phyloP scores from a whole-genome alignment of 768 basidiomycete species.

The Boletus pseudo-olivaceus region DNA sequence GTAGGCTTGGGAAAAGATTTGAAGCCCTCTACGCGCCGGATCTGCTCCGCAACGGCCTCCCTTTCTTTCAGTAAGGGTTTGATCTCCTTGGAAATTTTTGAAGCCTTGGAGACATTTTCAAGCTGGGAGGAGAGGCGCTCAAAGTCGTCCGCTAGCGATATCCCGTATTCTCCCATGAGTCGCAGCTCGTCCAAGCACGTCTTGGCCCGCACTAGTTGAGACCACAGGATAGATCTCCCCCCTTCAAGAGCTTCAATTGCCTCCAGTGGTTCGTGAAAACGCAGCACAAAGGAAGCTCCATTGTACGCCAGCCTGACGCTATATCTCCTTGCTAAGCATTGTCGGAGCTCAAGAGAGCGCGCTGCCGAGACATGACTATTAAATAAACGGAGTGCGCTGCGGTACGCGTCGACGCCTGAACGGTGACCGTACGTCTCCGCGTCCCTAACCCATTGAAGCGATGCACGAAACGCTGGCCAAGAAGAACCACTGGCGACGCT shows the following conservation, averaged over 20 bases:
- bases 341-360: slow-evolving; percentile 19
- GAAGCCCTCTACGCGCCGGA: slow-evolving; percentile 32
- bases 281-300: slow-evolving; percentile 27
- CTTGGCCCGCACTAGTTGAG: slow-evolving; percentile 27
- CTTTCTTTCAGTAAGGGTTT: slow-evolving; percentile 25
- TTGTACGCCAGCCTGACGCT: slow-evolving; percentile 21
- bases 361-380: slow-evolving; percentile 14
- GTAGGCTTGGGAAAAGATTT: slow-evolving; percentile 27
- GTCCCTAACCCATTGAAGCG: slow-evolving; percentile 22
- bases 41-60: slow-evolving; percentile 25
- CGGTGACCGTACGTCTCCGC: slow-evolving; percentile 21
- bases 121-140: slow-evolving; percentile 19
- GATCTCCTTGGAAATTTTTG: slow-evolving; percentile 13
- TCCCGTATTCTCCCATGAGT: slow-evolving; percentile 14
- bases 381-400: slow-evolving; percentile 24
- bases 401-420: slow-evolving; percentile 30
- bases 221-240: slow-evolving; percentile 35
- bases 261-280: slow-evolving; percentile 18
- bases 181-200: slow-evolving; percentile 28
- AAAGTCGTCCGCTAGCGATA: slow-evolving; percentile 19
- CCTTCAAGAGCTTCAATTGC: slow-evolving; percentile 32
- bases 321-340: slow-evolving; percentile 10
- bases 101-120: slow-evolving; percentile 8
- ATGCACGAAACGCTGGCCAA: slow-evolving; percentile 18
- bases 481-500: slow-evolving; percentile 10